These are phyloP conservation scores for Cornus florida DNA, from an alignment of 148 eudicot genomes.

Conservation along the genomic window DNA sequence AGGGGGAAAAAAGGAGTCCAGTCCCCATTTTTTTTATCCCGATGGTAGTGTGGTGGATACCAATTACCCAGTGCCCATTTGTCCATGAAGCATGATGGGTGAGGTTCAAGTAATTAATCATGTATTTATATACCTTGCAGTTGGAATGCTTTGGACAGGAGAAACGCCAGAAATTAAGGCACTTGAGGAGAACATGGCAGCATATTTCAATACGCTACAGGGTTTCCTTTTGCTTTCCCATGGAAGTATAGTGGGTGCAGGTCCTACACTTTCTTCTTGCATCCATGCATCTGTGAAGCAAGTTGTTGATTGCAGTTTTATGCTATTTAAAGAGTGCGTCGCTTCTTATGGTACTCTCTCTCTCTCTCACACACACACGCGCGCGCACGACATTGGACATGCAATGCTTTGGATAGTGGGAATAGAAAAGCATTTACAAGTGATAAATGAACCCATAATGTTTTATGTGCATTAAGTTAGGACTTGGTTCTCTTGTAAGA, in stretches of 20 bases:
- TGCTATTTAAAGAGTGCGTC: slow-evolving; percentile 67
- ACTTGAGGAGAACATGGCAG: slow-evolving; percentile 84
- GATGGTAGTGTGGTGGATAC: not conserved
- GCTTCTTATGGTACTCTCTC: slow-evolving; percentile 67
- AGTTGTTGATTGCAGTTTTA: slow-evolving; percentile 84
- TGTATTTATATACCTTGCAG: slow-evolving; percentile 37
- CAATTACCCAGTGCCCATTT: not conserved
- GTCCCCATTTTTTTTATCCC: slow-evolving; percentile 7
- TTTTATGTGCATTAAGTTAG: not conserved
- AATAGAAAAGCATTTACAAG: not conserved
- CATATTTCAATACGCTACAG: slow-evolving; percentile 77
- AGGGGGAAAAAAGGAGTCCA: not conserved
- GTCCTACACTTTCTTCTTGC: slow-evolving; percentile 75
- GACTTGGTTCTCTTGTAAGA: not conserved
- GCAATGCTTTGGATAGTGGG: not conserved
- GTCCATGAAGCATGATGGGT: not conserved
- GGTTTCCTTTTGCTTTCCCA: slow-evolving; percentile 78
- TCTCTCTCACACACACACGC: not conserved
- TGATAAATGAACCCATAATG: not conserved
- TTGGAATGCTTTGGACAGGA: slow-evolving; percentile 87
- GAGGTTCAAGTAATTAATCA: not conserved
- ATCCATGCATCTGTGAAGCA: slow-evolving; percentile 67
- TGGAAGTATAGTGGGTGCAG: slow-evolving; percentile 79
- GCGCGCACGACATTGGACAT: not conserved
- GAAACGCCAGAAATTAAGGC: slow-evolving; percentile 56